phyloP scores from a whole-genome alignment of 768 basidiomycete species.

The Coprinopsis strossmayeri region DNA sequence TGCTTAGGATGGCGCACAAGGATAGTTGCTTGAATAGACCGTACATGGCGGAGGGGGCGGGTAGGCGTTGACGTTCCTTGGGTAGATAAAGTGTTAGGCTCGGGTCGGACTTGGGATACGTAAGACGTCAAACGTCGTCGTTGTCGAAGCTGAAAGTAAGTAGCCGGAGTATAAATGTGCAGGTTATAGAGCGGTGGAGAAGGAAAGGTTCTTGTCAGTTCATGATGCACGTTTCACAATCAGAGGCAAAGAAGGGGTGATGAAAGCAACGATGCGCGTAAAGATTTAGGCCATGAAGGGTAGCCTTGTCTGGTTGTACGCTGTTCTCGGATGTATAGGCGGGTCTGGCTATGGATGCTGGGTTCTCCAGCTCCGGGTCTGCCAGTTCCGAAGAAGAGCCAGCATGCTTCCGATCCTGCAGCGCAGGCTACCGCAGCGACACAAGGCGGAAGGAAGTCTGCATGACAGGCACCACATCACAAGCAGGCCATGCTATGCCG shows the following conservation, averaged over 20 bases:
- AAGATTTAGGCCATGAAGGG: not conserved
- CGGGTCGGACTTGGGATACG: not conserved
- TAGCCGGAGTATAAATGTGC: slow-evolving; percentile 1
- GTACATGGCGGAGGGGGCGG: not conserved
- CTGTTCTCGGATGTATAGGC: not conserved
- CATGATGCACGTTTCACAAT: slow-evolving; percentile 4
- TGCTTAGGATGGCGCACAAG: not conserved
- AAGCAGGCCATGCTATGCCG: not conserved
- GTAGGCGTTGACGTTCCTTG: not conserved
- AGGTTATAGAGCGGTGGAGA: not conserved
- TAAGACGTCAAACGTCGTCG: slow-evolving; percentile 1
- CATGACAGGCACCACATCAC: slow-evolving; percentile 1
- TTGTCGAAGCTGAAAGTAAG: not conserved
- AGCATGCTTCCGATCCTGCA: not conserved
- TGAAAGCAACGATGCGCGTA: not conserved
- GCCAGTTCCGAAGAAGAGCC: not conserved
- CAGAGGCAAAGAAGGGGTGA: not conserved
- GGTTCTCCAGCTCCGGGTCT: not conserved
- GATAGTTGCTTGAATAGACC: not conserved
- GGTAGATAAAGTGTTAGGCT: not conserved
- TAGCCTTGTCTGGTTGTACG: too few relatives aligned
- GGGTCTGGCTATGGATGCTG: not conserved
- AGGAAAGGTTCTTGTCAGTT: slow-evolving; percentile 1
- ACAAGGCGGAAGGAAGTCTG: slow-evolving; percentile 3
- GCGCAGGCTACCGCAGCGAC: too few relatives aligned